Evolutionary conservation across 805 yeast species (phyloP).

Genomic region (Maudiozyma barnettii): DNA sequence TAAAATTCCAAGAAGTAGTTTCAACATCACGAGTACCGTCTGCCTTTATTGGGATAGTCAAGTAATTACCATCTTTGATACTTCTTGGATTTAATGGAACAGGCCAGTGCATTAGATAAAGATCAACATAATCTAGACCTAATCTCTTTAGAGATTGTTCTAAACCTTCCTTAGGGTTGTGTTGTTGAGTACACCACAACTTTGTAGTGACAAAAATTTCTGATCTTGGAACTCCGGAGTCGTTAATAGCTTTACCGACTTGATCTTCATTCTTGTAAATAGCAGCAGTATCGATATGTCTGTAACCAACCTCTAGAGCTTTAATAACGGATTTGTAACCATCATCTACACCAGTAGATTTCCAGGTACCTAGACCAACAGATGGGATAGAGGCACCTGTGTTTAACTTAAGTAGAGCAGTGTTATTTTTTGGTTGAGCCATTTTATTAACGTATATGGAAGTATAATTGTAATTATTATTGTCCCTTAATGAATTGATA

Average conservation of each 20-base stretch:
- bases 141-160: constrained; percentile 51
- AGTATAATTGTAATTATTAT: too few relatives aligned
- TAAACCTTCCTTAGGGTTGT: constrained; percentile 42
- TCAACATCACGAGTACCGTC: constrained; percentile 35
- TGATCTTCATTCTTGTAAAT: constrained; percentile 57
- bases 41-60: constrained; percentile 29
- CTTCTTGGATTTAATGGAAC: constrained; percentile 39
- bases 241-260: constrained; percentile 49
- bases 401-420: constrained; percentile 37
- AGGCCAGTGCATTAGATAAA: constrained; percentile 82
- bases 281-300: constrained; percentile 72
- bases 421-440: constrained; percentile 10
- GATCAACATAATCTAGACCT: constrained; percentile 67
- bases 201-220: constrained; percentile 67
- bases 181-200: constrained; percentile 47
- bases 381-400: constrained; percentile 56
- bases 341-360: constrained; percentile 42
- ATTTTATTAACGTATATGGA: too few relatives aligned
- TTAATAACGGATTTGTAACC: constrained; percentile 47
- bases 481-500: too few relatives aligned
- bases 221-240: constrained; percentile 52
- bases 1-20: constrained; percentile 32
- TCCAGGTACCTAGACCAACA: constrained; percentile 71
- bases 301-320: constrained; percentile 58
- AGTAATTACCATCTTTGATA: constrained; percentile 28